Evolutionary conservation across 78 protist species (phyloP).

Genomic region (Polysphondylium violaceum): DNA sequence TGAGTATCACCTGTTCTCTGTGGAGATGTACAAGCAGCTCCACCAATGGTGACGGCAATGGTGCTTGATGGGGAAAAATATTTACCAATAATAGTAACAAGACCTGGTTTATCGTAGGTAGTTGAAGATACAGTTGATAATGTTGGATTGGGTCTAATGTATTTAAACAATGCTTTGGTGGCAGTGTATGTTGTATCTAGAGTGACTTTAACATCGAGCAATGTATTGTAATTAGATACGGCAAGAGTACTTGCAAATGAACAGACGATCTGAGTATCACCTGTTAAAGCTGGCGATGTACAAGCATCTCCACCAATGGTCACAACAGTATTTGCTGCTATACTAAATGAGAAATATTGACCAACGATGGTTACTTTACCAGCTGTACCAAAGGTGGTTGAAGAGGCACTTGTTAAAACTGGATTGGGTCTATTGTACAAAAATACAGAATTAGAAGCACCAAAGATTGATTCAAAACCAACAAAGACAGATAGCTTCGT

Average conservation of each 20-base stretch:
- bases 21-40: not conserved
- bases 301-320: not conserved
- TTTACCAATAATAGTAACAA: not conserved
- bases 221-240: not conserved
- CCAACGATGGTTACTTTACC: not conserved
- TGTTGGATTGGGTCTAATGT: not conserved
- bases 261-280: not conserved
- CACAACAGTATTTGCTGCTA: not conserved
- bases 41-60: not conserved
- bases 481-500: not conserved
- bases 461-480: no score
- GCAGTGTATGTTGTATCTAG: not conserved
- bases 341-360: not conserved
- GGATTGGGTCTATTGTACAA: no score
- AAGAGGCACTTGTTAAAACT: no score
- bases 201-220: not conserved
- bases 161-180: not conserved
- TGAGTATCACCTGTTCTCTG: not conserved
- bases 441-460: no score
- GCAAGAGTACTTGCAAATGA: not conserved
- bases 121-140: not conserved
- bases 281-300: not conserved
- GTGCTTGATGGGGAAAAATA: not conserved
- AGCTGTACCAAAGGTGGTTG: not conserved
- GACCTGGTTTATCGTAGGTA: not conserved